These are phyloP conservation scores for Silene uniflora DNA, from an alignment of 148 eudicot genomes.

Conservation along the genomic window DNA sequence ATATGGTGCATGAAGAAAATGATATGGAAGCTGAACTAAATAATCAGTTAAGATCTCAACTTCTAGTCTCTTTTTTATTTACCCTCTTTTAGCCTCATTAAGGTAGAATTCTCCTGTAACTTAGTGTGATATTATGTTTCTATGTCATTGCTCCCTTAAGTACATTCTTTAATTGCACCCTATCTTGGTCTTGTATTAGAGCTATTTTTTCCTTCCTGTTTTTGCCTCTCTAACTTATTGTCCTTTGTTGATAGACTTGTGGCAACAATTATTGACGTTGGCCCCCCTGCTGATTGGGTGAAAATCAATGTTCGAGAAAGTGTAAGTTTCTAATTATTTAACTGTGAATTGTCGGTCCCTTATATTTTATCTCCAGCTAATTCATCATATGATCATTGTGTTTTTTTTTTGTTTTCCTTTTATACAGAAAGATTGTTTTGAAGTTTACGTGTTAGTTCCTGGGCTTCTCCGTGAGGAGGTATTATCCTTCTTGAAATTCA, in stretches of 20 bases:
- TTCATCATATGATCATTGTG: neutral
- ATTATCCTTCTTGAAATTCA: neutral
- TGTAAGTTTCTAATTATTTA: neutral
- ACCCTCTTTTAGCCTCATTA: neutral
- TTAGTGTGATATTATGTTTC: neutral
- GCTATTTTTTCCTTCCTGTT: neutral
- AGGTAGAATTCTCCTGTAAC: neutral
- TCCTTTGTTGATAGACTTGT: constrained; percentile 41
- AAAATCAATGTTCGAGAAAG: constrained; percentile 74
- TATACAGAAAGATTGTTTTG: constrained; percentile 81
- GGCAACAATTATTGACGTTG: constrained; percentile 71
- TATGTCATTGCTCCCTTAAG: neutral
- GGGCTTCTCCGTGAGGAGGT: constrained; percentile 98
- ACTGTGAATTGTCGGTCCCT: neutral
- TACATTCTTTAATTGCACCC: neutral
- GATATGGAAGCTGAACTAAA: constrained; percentile 49
- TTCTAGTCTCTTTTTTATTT: neutral
- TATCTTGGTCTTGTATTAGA: neutral
- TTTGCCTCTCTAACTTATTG: neutral
- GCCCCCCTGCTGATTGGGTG: constrained; percentile 97
- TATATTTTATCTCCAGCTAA: neutral
- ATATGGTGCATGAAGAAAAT: constrained; percentile 52
- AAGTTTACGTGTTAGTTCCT: constrained; percentile 92
- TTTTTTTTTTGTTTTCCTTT: neutral
- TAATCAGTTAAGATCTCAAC: constrained; percentile 55